phyloP scores from a whole-genome alignment of 257 asterid genomes.

The Prunella vulgaris region DNA sequence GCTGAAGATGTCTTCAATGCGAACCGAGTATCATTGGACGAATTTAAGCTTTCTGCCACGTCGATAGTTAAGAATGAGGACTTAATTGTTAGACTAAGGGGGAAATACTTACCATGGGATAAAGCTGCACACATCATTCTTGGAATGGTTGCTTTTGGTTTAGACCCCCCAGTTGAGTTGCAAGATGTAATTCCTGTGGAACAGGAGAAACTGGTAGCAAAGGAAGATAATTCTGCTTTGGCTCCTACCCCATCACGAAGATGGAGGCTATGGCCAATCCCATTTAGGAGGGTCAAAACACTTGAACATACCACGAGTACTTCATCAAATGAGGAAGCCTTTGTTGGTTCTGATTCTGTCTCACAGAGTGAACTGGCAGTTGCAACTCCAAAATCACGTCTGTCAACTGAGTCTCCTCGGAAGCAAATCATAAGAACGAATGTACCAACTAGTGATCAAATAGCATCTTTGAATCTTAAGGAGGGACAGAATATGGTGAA shows the following conservation, averaged over 20 bases:
- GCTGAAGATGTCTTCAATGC: constrained; percentile 68
- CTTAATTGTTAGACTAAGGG: constrained; percentile 61
- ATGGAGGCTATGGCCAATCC: constrained; percentile 96
- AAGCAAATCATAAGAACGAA: constrained; percentile 82
- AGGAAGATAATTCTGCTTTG: constrained; percentile 39
- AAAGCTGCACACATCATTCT: constrained; percentile 72
- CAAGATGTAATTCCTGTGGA: constrained; percentile 54
- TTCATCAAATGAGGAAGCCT: constrained; percentile 54
- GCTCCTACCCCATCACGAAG: constrained; percentile 57
- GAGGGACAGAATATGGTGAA: constrained; percentile 96
- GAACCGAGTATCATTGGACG: constrained; percentile 57
- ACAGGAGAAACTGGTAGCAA: constrained; percentile 36
- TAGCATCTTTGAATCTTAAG: constrained; percentile 77
- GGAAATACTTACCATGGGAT: constrained; percentile 74
- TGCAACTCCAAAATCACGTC: constrained; percentile 31
- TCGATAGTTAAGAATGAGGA: constrained; percentile 61
- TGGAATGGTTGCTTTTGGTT: constrained; percentile 69
- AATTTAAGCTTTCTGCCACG: constrained; percentile 50
- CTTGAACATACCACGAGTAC: constrained; percentile 55
- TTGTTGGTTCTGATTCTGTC: constrained; percentile 53
- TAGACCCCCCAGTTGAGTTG: constrained; percentile 50
- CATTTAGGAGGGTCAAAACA: constrained; percentile 80
- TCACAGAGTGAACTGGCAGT: constrained; percentile 38
- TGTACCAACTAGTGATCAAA: constrained; percentile 89
- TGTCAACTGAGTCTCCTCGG: constrained; percentile 54